phyloP scores from a whole-genome alignment of 2,329 filamentous ascomycete species.

The Aureobasidium namibiae region DNA sequence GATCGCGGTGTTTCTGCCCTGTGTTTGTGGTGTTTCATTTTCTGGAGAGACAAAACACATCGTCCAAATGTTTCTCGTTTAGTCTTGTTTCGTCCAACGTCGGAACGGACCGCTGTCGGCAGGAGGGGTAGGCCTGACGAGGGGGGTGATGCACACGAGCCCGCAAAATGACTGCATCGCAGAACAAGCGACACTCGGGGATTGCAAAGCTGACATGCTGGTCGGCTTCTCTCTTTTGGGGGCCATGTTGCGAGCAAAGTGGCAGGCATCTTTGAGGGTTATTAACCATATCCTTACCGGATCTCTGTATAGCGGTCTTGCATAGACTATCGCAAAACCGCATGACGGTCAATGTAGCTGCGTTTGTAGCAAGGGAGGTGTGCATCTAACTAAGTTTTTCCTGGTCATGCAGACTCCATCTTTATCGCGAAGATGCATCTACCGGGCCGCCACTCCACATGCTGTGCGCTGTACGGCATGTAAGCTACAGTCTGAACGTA shows the following conservation, averaged over 20 bases:
- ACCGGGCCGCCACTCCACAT: not conserved
- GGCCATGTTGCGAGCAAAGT: not conserved
- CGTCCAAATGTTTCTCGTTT: conserved; percentile 5
- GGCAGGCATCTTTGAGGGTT: not conserved
- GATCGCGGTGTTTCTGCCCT: not conserved
- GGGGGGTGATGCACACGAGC: conserved; percentile 4
- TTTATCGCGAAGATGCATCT: conserved; percentile 1
- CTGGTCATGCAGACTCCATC: not conserved
- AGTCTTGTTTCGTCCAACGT: not conserved
- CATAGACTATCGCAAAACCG: not conserved
- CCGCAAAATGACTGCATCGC: not conserved
- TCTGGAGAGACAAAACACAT: not conserved
- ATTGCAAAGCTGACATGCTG: not conserved
- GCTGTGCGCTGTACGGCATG: not conserved
- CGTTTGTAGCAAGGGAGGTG: not conserved
- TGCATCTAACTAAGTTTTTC: not conserved
- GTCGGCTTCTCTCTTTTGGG: not conserved
- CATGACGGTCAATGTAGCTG: not conserved
- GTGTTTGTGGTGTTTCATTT: conserved; percentile 7
- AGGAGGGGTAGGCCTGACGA: not conserved
- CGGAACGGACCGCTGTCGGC: conserved; percentile 6
- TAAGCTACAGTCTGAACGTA: not conserved
- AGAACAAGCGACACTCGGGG: not conserved
- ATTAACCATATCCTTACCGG: not conserved
- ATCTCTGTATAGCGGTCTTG: not conserved